Conservation (phyloP, 2,329 filamentous ascomycete species). For the Aspergillus spinulosporus region DNA sequence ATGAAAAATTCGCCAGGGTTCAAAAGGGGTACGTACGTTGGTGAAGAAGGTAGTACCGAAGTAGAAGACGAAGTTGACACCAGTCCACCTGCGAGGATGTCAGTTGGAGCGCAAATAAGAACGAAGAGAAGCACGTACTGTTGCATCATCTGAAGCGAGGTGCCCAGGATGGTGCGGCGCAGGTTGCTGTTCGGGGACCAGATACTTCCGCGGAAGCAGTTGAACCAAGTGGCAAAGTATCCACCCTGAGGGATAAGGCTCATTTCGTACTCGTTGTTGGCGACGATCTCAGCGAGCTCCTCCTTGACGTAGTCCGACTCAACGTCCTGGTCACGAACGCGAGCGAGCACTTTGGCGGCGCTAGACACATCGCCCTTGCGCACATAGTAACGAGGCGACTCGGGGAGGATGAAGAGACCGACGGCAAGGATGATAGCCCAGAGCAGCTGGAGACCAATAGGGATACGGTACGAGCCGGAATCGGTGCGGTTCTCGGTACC, state of each 20-base stretch:
- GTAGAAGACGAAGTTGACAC: slow-evolving; percentile 93
- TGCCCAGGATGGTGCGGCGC: slow-evolving; percentile 70
- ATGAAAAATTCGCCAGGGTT: not conserved
- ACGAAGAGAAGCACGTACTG: slow-evolving; percentile 43
- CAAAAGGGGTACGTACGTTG: slow-evolving; percentile 23
- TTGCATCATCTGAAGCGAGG: slow-evolving; percentile 77
- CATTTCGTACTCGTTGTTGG: slow-evolving; percentile 85
- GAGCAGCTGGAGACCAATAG: slow-evolving; percentile 75
- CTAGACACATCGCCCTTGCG: slow-evolving; percentile 69
- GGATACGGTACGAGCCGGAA: slow-evolving; percentile 73
- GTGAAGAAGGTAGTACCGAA: slow-evolving; percentile 83
- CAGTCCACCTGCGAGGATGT: slow-evolving; percentile 55
- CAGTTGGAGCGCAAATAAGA: not conserved
- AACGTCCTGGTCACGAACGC: slow-evolving; percentile 70
- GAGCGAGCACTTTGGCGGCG: slow-evolving; percentile 63
- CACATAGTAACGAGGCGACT: slow-evolving; percentile 83
- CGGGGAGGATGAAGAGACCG: slow-evolving; percentile 75
- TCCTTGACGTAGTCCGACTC: slow-evolving; percentile 74
- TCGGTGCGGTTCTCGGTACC: slow-evolving; percentile 62
- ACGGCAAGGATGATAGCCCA: slow-evolving; percentile 74
- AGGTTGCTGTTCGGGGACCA: slow-evolving; percentile 56
- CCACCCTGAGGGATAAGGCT: slow-evolving; percentile 63
- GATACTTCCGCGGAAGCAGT: slow-evolving; percentile 61
- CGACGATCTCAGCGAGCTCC: slow-evolving; percentile 81
- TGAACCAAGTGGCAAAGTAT: slow-evolving; percentile 68